Conservation (phyloP, 2,329 filamentous ascomycete species). For the Cladosporium sp. region DNA sequence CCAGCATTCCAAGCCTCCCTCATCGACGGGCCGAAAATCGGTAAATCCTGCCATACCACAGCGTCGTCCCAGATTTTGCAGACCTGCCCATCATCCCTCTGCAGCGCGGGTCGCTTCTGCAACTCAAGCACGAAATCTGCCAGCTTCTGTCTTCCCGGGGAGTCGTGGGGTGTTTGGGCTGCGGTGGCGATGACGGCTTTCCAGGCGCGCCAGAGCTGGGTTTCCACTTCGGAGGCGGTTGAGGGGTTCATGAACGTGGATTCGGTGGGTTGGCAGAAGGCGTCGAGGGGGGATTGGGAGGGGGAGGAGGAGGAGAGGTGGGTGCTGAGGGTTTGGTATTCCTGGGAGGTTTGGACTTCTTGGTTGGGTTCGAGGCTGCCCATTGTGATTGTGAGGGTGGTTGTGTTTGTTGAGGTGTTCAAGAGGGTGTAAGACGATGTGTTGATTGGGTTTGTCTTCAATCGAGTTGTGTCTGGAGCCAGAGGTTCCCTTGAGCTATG, state of each 20-base stretch:
- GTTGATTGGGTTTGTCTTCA: no score
- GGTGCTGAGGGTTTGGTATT: neutral
- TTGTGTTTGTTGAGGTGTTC: no score
- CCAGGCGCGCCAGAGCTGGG: constrained; percentile 21
- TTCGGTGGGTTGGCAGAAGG: constrained; percentile 23
- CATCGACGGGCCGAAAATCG: constrained; percentile 27
- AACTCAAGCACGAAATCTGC: constrained; percentile 21
- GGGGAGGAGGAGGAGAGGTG: neutral
- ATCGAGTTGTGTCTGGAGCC: no score
- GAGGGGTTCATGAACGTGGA: constrained; percentile 15
- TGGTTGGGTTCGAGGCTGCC: constrained; percentile 7
- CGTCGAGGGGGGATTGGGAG: neutral
- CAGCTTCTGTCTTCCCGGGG: constrained; percentile 17
- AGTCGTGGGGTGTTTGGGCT: constrained; percentile 20
- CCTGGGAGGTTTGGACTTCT: constrained; percentile 6
- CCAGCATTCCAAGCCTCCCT: constrained; percentile 30
- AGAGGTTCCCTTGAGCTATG: no score
- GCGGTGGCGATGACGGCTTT: constrained; percentile 20
- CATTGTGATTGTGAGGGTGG: neutral
- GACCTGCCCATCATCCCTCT: constrained; percentile 15
- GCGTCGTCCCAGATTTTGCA: constrained; percentile 23
- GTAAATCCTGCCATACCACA: constrained; percentile 27
- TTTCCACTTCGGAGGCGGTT: constrained; percentile 19
- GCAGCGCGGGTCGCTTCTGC: constrained; percentile 16
- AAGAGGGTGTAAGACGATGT: no score